Conservation (phyloP, 257 asterid genomes). For the Salvia hispanica region DNA sequence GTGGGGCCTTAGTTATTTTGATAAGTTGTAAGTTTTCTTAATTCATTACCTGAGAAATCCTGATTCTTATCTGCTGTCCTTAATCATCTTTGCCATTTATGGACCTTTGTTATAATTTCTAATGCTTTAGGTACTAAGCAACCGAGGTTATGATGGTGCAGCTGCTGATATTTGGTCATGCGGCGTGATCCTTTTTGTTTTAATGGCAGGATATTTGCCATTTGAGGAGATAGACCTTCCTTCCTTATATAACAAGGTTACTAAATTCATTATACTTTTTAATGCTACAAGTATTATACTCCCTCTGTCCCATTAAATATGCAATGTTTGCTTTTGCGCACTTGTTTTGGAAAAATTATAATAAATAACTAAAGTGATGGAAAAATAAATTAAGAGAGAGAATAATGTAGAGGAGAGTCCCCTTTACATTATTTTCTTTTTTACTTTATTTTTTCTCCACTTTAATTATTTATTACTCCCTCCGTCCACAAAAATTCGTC, state of each 20-base stretch:
- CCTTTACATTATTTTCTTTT: no score
- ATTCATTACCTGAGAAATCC: conserved; percentile 12
- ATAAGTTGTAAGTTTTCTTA: conserved; percentile 9
- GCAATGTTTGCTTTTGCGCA: no score
- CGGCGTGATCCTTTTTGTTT: conserved; percentile 86
- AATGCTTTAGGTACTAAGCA: conserved; percentile 65
- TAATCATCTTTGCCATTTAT: conserved; percentile 23
- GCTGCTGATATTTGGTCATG: conserved; percentile 98
- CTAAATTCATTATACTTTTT: conserved; percentile 25
- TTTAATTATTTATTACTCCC: no score
- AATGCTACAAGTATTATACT: not conserved
- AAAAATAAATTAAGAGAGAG: no score
- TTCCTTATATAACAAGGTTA: conserved; percentile 73
- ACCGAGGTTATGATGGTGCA: conserved; percentile 92
- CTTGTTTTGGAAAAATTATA: no score
- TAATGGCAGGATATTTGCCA: conserved; percentile 90
- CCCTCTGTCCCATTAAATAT: no score
- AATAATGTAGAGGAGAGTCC: no score
- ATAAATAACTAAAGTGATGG: no score
- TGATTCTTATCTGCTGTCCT: conserved; percentile 13
- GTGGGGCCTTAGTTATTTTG: conserved; percentile 27
- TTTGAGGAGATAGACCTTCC: conserved; percentile 77
- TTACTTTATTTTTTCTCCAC: no score
- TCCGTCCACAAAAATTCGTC: no score
- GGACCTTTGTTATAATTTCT: conserved; percentile 33